A percentile compares a stretch with the other conserved stretches of the same genome.
phyloP scores from a whole-genome alignment of 305 asterid species.

The Fraxinus latifolia region DNA sequence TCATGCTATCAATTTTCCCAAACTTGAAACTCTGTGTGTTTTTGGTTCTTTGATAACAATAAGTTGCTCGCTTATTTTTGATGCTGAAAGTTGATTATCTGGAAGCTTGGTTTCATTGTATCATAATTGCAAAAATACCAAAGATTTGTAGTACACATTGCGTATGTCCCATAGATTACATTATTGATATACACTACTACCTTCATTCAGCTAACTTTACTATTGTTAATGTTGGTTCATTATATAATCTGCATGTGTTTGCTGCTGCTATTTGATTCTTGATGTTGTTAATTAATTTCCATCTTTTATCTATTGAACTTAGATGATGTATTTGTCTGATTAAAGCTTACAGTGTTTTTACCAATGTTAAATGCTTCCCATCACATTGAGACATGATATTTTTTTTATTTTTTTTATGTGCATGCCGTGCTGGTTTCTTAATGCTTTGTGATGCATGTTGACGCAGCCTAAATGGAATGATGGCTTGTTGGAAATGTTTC shows the following conservation, averaged over 20 bases:
- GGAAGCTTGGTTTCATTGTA: conserved; percentile 4
- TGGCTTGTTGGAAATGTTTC: conserved; percentile 81
- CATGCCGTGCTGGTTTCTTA: conserved; percentile 20
- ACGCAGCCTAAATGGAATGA: conserved; percentile 86
- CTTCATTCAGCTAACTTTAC: not conserved
- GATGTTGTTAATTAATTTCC: not conserved
- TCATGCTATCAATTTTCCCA: not conserved
- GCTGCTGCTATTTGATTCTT: conserved; percentile 6
- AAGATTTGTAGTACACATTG: not conserved
- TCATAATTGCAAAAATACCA: not conserved
- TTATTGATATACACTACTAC: conserved; percentile 11
- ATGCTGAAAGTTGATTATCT: conserved; percentile 1
- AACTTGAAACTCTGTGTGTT: not conserved
- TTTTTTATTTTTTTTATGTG: not conserved
- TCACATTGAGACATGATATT: not conserved
- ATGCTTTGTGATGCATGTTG: conserved; percentile 36
- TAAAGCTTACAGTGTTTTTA: not conserved
- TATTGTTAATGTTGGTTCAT: not conserved
- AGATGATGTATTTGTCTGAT: not conserved
- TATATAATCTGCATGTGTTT: not conserved
- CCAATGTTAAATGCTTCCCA: conserved; percentile 13
- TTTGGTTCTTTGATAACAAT: not conserved
- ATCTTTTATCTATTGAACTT: conserved; percentile 13
- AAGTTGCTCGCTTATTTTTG: not conserved
- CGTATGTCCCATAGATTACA: not conserved